Evolutionary conservation across 1,284 basidiomycete genomes (phyloP), one percentile per base, ranked within the genome.

Genomic region (Phenoliferia sp.): DNA sequence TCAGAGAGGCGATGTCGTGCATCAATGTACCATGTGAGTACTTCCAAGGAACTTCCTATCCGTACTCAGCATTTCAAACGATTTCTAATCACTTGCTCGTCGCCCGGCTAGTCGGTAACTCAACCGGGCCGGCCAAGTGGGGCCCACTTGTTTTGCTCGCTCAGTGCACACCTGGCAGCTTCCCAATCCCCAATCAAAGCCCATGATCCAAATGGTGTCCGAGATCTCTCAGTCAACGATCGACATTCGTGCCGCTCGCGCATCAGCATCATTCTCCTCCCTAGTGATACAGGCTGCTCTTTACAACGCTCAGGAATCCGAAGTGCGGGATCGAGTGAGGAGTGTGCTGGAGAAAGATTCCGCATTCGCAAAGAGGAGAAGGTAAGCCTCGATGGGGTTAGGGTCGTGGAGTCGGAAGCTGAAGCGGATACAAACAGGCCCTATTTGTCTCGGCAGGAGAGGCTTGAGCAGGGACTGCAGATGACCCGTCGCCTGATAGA

Each of bases 311-410:
- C 35, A 63, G 33, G 67, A 69, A 34, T 35, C 29, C 1, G 61
- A 65, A 29, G 61, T 62, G 50, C 56, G 64, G 59, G 72, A 82
- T 31, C 79, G 79, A 39, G 78, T 90, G 10, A 80, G 85, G 17
- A 68, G 77, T 2, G 70, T 88, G 19, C 77, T 90, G 62, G 79
- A 81, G 34, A 77, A 79, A 2, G 88, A 90, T 67, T 83, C 85
- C 0, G 78, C 81, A 3, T 90, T 91, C 70, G 84, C 88, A 78
- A 90, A 89, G 77, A 80, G 83, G 0, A 77, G 81, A 63, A 83
- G 83, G 87, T 86, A 69, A 57, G 77, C 33, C 3, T 29, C 3
- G 17, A 32, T 31, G 50, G 68, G 62, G 75, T 76, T 70, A n/a
- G 48, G 17, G n/a, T 22, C 4, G 3, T 28, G 10, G 31, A 22